Percentiles rank a stretch among this genome's conserved stretches.
Conservation (phyloP, 805 yeast species). For the Candida pseudofarinosa region DNA sequence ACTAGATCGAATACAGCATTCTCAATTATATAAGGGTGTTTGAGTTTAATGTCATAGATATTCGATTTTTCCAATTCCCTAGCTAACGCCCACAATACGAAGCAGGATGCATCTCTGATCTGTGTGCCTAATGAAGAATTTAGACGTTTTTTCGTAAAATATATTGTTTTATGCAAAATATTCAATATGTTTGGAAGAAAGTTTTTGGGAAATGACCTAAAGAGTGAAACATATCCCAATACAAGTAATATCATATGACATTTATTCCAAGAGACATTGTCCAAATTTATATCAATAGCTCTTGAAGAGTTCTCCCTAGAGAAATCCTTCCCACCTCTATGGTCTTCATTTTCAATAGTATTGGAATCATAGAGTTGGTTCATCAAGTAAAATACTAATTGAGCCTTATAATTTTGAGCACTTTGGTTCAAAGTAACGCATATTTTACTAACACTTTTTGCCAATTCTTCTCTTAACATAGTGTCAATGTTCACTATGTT, state of each 20-base stretch:
- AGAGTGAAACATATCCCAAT: conserved; percentile 42
- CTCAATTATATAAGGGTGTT: conserved; percentile 14
- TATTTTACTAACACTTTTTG: conserved; percentile 61
- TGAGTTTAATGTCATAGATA: conserved; percentile 5
- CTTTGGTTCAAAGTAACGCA: conserved; percentile 27
- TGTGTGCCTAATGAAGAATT: conserved; percentile 58
- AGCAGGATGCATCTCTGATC: conserved; percentile 81
- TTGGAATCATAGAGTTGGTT: conserved; percentile 24
- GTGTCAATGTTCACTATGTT: conserved; percentile 44
- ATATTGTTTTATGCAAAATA: conserved; percentile 44
- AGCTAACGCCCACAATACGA: conserved; percentile 74
- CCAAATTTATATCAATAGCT: conserved; percentile 18
- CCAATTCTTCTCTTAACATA: conserved; percentile 56
- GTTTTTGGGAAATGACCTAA: conserved; percentile 19
- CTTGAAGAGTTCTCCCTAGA: conserved; percentile 2
- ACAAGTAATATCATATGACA: conserved; percentile 60
- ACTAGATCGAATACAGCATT: conserved; percentile 37
- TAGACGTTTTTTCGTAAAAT: conserved; percentile 53
- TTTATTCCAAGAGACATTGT: conserved; percentile 34
- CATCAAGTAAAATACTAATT: conserved; percentile 33
- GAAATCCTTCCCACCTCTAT: not conserved
- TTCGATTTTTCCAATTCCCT: conserved; percentile 29
- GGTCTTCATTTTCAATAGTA: not conserved
- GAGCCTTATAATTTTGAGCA: conserved; percentile 38
- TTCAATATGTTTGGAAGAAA: conserved; percentile 23